A percentile compares a stretch with the other conserved stretches of the same genome.
Conservation (phyloP, 257 asterid genomes). For the Solanum pinnatisectum region DNA sequence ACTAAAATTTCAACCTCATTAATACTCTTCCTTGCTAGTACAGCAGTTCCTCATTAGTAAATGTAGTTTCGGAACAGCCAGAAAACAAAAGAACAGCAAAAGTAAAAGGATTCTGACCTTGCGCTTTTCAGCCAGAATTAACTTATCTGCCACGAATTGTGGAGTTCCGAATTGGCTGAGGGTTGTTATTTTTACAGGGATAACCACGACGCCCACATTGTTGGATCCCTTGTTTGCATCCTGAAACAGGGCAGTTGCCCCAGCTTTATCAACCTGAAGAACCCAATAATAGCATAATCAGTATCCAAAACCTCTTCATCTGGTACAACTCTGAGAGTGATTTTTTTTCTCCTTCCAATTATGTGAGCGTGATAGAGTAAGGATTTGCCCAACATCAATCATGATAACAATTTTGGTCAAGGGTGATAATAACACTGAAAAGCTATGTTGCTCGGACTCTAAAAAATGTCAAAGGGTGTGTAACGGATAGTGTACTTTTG, state of each 20-base stretch:
- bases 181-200: constrained; percentile 60
- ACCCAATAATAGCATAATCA: background rate
- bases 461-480: background rate
- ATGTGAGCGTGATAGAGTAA: background rate
- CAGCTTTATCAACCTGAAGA: constrained; percentile 81
- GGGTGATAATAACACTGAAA: background rate
- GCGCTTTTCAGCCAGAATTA: constrained; percentile 78
- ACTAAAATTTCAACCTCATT: background rate
- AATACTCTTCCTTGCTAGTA: background rate
- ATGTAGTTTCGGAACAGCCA: background rate
- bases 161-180: constrained; percentile 79
- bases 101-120: constrained; percentile 34
- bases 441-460: background rate
- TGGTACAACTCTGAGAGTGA: background rate
- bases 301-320: background rate
- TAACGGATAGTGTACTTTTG: background rate
- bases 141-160: constrained; percentile 77
- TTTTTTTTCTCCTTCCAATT: background rate
- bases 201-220: constrained; percentile 77
- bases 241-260: constrained; percentile 76
- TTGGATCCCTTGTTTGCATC: constrained; percentile 56
- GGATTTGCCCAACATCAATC: background rate
- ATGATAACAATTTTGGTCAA: background rate
- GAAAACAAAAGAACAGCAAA: background rate
- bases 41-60: background rate